Evolutionary conservation across 495 filamentous ascomycete genomes (phyloP).

Genomic region (Podospora sp.): DNA sequence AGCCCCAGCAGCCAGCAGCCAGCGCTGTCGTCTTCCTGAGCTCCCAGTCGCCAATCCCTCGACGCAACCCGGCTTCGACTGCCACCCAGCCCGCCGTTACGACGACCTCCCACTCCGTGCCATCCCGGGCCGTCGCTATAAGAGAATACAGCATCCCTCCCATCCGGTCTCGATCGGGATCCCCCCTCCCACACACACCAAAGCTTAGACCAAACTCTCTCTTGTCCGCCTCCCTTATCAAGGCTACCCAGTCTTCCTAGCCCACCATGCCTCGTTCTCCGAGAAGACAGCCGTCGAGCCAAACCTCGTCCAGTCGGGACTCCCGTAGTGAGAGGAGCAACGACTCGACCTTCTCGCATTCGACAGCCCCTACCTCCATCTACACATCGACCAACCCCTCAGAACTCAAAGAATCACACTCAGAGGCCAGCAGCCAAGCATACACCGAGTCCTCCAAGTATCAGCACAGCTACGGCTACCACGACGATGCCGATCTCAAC

Average conservation of each 20-base stretch:
- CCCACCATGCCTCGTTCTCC: constrained; percentile 32
- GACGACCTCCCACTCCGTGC: constrained; percentile 1
- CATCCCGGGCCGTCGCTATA: constrained; percentile 26
- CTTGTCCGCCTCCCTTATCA: constrained; percentile 8
- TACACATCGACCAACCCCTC: constrained; percentile 60
- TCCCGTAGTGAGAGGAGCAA: constrained; percentile 59
- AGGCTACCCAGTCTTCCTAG: constrained; percentile 3
- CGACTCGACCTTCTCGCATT: constrained; percentile 65
- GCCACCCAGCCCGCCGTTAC: constrained; percentile 27
- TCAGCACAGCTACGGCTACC: constrained; percentile 37
- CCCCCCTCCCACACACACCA: constrained; percentile 21
- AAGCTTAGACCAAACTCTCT: constrained; percentile 11
- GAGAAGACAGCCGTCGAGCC: constrained; percentile 40
- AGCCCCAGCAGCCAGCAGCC: constrained; percentile 22
- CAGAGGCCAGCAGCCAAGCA: constrained; percentile 33
- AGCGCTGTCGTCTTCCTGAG: constrained; percentile 11
- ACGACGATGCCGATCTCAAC: constrained; percentile 50
- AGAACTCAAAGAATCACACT: constrained; percentile 39
- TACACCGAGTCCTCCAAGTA: constrained; percentile 37
- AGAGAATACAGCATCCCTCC: constrained; percentile 28
- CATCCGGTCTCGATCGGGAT: constrained; percentile 20
- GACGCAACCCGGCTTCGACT: constrained; percentile 16
- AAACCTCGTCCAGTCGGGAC: constrained; percentile 57
- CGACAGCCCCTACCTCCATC: constrained; percentile 66
- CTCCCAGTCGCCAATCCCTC: constrained; percentile 28